These are phyloP conservation scores for Annulohypoxylon bovei DNA, from an alignment of 495 filamentous ascomycete genomes.

Conservation along the genomic window DNA sequence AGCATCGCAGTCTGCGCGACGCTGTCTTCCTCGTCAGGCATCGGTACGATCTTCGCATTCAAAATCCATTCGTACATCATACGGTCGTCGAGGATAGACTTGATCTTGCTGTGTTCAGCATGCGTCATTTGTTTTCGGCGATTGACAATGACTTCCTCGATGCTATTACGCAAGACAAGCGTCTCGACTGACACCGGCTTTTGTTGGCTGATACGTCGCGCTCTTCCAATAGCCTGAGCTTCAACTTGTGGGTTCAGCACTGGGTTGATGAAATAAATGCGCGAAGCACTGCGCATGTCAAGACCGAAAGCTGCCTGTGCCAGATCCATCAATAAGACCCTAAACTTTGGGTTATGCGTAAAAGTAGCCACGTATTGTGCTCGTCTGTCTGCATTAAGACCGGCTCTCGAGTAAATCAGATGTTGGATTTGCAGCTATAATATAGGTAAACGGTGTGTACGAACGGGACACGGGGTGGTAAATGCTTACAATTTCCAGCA, in stretches of 20 bases:
- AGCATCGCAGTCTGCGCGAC: constrained; percentile 66
- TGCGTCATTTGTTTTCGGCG: constrained; percentile 80
- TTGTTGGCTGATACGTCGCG: constrained; percentile 86
- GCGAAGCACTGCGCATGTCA: constrained; percentile 80
- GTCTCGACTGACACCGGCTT: constrained; percentile 87
- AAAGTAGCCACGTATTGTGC: constrained; percentile 81
- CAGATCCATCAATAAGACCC: constrained; percentile 89
- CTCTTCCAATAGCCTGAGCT: constrained; percentile 91
- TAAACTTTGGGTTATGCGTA: constrained; percentile 68
- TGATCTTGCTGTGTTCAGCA: constrained; percentile 74
- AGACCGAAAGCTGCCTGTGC: constrained; percentile 87
- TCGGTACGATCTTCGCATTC: constrained; percentile 71
- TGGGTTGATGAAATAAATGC: constrained; percentile 93
- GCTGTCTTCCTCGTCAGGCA: constrained; percentile 60
- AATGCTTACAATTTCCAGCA: constrained; percentile 70
- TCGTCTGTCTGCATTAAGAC: constrained; percentile 66
- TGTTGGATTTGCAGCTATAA: constrained; percentile 70
- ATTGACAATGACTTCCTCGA: constrained; percentile 86
- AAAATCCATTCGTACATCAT: constrained; percentile 82
- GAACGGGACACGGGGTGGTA: not conserved
- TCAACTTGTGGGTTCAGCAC: constrained; percentile 87
- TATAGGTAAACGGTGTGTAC: constrained; percentile 25
- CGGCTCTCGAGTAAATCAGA: constrained; percentile 81
- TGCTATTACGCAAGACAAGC: constrained; percentile 78
- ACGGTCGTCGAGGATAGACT: constrained; percentile 76